phyloP scores from a whole-genome alignment of 805 yeast species.

The Metschnikowia continentalis region DNA sequence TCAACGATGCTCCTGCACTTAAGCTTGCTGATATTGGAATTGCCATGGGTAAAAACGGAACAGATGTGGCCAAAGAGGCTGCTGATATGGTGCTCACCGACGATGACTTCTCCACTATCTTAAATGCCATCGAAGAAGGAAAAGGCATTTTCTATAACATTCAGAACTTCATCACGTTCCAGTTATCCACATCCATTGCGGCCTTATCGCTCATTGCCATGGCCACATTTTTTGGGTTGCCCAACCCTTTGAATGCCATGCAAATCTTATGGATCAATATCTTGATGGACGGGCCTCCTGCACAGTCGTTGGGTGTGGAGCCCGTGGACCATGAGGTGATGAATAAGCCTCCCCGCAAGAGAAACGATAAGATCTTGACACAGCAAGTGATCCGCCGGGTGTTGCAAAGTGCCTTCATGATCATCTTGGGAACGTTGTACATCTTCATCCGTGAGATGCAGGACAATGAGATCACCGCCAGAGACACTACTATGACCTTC shows the following conservation, averaged over 20 bases:
- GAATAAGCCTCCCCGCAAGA: slow-evolving; percentile 92
- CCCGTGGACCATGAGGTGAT: slow-evolving; percentile 95
- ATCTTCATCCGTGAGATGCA: slow-evolving; percentile 85
- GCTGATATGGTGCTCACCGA: slow-evolving; percentile 97
- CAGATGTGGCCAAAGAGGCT: slow-evolving; percentile 98
- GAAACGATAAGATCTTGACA: slow-evolving; percentile 82
- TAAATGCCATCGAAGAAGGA: slow-evolving; percentile 94
- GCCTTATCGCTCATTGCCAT: slow-evolving; percentile 87
- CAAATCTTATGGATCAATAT: slow-evolving; percentile 97
- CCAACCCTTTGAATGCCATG: slow-evolving; percentile 96
- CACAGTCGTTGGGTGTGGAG: slow-evolving; percentile 95
- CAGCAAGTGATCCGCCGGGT: slow-evolving; percentile 64
- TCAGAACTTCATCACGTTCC: slow-evolving; percentile 92
- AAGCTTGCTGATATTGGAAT: slow-evolving; percentile 95
- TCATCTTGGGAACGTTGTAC: slow-evolving; percentile 80
- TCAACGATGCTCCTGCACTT: slow-evolving; percentile 97
- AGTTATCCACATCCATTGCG: slow-evolving; percentile 92
- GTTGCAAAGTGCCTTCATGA: slow-evolving; percentile 69
- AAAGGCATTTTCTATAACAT: slow-evolving; percentile 95
- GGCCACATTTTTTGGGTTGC: slow-evolving; percentile 80
- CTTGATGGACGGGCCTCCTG: slow-evolving; percentile 99
- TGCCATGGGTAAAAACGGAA: slow-evolving; percentile 90
- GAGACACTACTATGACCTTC: slow-evolving; percentile 98
- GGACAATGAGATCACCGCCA: slow-evolving; percentile 75
- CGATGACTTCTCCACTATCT: slow-evolving; percentile 92